Evolutionary conservation across 306 rosid species (phyloP).

Genomic region (Arachis hypogaea): DNA sequence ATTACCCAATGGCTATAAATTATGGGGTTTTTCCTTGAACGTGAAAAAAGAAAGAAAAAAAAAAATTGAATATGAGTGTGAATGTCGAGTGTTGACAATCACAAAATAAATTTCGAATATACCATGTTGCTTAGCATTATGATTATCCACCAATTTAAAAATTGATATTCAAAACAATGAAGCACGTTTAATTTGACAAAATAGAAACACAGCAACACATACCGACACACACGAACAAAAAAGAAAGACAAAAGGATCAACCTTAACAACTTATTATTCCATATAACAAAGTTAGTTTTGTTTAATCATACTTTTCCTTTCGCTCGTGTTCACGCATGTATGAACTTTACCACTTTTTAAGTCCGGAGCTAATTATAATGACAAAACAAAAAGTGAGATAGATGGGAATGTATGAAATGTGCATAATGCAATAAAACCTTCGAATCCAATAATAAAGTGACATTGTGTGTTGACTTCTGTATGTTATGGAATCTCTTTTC

Average conservation of each 20-base stretch:
- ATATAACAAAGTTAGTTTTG: not conserved
- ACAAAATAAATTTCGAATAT: too few species aligned
- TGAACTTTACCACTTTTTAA: not conserved
- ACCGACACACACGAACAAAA: not conserved
- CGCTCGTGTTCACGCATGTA: constrained; percentile 5
- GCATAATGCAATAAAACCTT: constrained; percentile 23
- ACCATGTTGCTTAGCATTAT: too few species aligned
- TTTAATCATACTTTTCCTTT: not conserved
- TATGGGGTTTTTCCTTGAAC: too few species aligned
- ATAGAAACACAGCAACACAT: constrained; percentile 1
- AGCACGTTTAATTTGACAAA: not conserved
- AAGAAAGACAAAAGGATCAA: not conserved
- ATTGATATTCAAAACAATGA: too few species aligned
- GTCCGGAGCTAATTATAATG: constrained; percentile 24
- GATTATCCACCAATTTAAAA: too few species aligned
- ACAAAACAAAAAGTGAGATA: not conserved
- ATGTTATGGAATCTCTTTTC: constrained; percentile 37
- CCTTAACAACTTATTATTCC: constrained; percentile 18
- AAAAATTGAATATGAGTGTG: too few species aligned
- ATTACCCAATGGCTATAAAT: too few species aligned
- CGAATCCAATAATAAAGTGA: constrained; percentile 49
- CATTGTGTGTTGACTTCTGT: constrained; percentile 43
- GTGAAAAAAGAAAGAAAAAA: too few species aligned
- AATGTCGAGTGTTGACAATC: too few species aligned
- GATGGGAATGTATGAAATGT: constrained; percentile 19